Conservation (phyloP, 1,139 yeast species). For the Citeromyces siamensis region DNA sequence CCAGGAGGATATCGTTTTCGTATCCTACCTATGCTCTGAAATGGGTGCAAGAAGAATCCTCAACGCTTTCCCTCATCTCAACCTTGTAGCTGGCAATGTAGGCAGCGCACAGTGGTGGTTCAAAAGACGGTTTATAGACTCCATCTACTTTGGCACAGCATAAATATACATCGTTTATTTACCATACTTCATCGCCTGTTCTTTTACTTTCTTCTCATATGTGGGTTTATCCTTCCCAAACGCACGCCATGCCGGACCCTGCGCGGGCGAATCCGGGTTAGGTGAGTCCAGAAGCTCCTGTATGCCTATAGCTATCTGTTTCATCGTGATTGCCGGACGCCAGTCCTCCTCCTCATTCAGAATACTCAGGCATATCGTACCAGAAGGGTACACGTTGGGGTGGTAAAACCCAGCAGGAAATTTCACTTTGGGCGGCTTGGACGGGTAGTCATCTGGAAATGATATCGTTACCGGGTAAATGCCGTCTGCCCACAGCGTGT, state of each 20-base stretch:
- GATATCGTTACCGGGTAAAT: conserved; percentile 73
- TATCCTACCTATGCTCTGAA: conserved; percentile 69
- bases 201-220: conserved; percentile 68
- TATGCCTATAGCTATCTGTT: conserved; percentile 82
- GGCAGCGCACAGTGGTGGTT: not conserved
- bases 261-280: conserved; percentile 94
- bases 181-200: conserved; percentile 67
- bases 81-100: conserved; percentile 50
- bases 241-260: conserved; percentile 91
- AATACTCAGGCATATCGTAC: conserved; percentile 87
- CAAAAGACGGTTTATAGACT: conserved; percentile 2
- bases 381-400: conserved; percentile 95
- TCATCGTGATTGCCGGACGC: conserved; percentile 93
- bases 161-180: conserved; percentile 10
- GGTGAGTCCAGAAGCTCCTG: conserved; percentile 88
- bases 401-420: conserved; percentile 88
- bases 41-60: conserved; percentile 66
- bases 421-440: conserved; percentile 90
- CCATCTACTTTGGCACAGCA: conserved; percentile 3
- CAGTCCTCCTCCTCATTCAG: conserved; percentile 94
- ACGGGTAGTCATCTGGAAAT: conserved; percentile 89
- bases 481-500: conserved; percentile 84
- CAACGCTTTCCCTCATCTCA: conserved; percentile 52
- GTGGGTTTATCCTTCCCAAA: conserved; percentile 53
- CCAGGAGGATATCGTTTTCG: conserved; percentile 50